Evolutionary conservation across 768 basidiomycete species (phyloP).

Genomic region (Boletus sp.): DNA sequence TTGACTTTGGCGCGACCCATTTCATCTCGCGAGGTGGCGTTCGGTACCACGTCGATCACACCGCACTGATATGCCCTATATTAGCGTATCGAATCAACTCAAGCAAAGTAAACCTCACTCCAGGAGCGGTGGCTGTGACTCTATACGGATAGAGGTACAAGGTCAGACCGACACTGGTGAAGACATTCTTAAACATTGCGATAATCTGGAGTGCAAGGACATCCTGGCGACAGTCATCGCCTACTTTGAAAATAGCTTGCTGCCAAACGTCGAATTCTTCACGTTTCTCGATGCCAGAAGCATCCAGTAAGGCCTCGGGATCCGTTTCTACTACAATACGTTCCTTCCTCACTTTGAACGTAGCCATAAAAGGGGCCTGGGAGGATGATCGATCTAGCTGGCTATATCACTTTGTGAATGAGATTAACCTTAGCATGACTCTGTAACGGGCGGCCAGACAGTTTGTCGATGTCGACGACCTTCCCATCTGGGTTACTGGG

Average conservation of each 20-base stretch:
- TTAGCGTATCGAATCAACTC: not conserved
- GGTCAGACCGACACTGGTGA: conserved; percentile 80
- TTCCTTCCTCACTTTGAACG: conserved; percentile 96
- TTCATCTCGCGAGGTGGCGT: conserved; percentile 96
- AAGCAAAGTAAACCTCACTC: conserved; percentile 51
- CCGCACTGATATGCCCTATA: conserved; percentile 71
- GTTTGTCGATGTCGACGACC: conserved; percentile 96
- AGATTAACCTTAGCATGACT: conserved; percentile 86
- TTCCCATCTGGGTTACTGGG: conserved; percentile 97
- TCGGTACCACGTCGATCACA: conserved; percentile 97
- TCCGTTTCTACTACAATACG: conserved; percentile 61
- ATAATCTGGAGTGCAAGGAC: conserved; percentile 96
- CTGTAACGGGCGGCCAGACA: conserved; percentile 92
- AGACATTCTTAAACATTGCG: conserved; percentile 99
- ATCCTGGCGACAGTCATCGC: conserved; percentile 98
- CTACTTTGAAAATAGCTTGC: conserved; percentile 99
- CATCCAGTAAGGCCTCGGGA: conserved; percentile 70
- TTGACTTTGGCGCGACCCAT: conserved; percentile 99
- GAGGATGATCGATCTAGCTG: conserved; percentile 1
- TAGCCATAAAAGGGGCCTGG: conserved; percentile 99
- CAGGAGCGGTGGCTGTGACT: conserved; percentile 94
- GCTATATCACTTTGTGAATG: not conserved
- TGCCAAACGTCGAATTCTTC: conserved; percentile 90
- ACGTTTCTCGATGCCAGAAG: conserved; percentile 52
- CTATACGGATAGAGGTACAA: conserved; percentile 94